phyloP scores from a whole-genome alignment of 768 basidiomycete species.

The Cyclocybe aegerita region DNA sequence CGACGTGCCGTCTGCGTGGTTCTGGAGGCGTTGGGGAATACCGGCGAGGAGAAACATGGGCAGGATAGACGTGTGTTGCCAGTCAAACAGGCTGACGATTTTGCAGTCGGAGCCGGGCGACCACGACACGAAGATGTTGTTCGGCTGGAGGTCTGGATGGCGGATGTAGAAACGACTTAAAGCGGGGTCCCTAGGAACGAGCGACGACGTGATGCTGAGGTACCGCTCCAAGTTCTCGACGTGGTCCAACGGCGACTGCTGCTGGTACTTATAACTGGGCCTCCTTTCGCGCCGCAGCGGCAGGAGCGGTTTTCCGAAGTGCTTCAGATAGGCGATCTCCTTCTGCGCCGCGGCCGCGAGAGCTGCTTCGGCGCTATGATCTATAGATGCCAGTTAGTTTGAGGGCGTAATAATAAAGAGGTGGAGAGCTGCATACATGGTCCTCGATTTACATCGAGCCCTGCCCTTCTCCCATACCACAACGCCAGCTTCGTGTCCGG shows the following conservation, averaged over 20 bases:
- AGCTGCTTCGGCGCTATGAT: conserved; percentile 39
- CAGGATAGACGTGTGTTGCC: conserved; percentile 55
- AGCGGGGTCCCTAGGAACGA: conserved; percentile 38
- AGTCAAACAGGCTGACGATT: conserved; percentile 47
- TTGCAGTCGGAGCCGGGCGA: conserved; percentile 40
- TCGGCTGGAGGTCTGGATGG: conserved; percentile 50
- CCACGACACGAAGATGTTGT: conserved; percentile 48
- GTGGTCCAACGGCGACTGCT: conserved; percentile 43
- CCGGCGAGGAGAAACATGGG: conserved; percentile 50
- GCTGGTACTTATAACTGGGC: conserved; percentile 41
- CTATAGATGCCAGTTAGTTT: conserved; percentile 37
- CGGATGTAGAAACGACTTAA: conserved; percentile 47
- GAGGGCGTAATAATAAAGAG: conserved; percentile 23
- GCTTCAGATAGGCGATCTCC: conserved; percentile 46
- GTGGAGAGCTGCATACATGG: conserved; percentile 44
- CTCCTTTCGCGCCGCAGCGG: conserved; percentile 43
- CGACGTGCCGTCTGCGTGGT: conserved; percentile 42
- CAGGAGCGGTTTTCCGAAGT: conserved; percentile 46
- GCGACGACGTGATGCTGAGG: conserved; percentile 44
- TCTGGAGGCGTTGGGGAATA: conserved; percentile 44
- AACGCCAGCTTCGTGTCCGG: conserved; percentile 40
- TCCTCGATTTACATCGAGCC: conserved; percentile 50
- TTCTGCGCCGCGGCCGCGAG: conserved; percentile 43
- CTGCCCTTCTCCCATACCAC: conserved; percentile 50
- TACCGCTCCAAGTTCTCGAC: conserved; percentile 49